Evolutionary conservation across 2,329 filamentous ascomycete species (phyloP).

Genomic region (Arthrinium phaeospermum): DNA sequence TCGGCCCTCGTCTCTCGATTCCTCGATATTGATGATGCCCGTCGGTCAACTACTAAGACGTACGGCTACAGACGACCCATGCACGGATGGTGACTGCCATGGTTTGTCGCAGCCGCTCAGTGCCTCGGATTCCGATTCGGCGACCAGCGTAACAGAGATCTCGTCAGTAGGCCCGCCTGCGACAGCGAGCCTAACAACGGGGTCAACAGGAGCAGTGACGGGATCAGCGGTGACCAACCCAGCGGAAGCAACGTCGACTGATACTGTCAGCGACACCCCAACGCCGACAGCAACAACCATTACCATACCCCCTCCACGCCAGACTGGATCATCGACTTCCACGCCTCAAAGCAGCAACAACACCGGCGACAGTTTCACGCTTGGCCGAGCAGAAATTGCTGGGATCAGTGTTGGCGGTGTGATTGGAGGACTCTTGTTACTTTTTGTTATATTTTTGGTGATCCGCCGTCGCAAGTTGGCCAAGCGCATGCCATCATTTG

Average conservation of each 20-base stretch:
- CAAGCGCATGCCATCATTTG: constrained; percentile 26
- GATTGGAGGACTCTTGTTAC: constrained; percentile 25
- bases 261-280: background rate
- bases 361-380: background rate
- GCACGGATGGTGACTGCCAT: background rate
- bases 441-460: constrained; percentile 30
- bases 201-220: background rate
- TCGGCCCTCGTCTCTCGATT: background rate
- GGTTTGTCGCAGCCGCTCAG: background rate
- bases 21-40: background rate
- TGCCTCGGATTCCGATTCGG: background rate
- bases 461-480: constrained; percentile 30
- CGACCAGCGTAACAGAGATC: background rate
- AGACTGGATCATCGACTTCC: background rate
- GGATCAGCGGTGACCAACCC: background rate
- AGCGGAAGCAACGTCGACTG: background rate
- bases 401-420: constrained; percentile 30
- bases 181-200: background rate
- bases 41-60: background rate
- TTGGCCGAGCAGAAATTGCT: constrained; percentile 24
- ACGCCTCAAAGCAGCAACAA: background rate
- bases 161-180: background rate
- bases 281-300: constrained; percentile 1
- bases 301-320: background rate
- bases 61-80: background rate